A percentile compares a stretch with the other conserved stretches of the same genome.
Conservation (phyloP, 306 rosid genomes). For the Abrus precatorius region DNA sequence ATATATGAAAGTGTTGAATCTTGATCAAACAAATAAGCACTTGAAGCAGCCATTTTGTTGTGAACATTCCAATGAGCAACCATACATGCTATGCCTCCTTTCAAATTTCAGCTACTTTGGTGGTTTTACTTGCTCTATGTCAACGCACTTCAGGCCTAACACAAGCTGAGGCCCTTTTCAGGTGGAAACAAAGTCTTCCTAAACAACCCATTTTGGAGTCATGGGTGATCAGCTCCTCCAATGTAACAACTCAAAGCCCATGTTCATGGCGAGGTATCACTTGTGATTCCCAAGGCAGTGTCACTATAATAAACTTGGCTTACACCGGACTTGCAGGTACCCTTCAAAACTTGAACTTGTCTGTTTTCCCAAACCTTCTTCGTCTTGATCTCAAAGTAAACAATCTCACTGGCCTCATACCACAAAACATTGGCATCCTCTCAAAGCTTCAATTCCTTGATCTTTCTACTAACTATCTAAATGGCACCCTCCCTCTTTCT, state of each 20-base stretch:
- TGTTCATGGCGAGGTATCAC: conserved; percentile 68
- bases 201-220: conserved; percentile 53
- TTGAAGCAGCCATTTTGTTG: background rate
- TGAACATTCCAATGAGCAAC: conserved; percentile 27
- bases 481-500: conserved; percentile 65
- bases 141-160: conserved; percentile 22
- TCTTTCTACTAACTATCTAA: conserved; percentile 59
- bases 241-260: conserved; percentile 46
- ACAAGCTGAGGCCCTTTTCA: conserved; percentile 60
- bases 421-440: conserved; percentile 56
- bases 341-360: conserved; percentile 57
- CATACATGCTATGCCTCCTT: background rate
- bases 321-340: conserved; percentile 62
- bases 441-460: conserved; percentile 67
- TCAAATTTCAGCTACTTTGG: background rate
- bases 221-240: conserved; percentile 50
- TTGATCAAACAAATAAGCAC: background rate
- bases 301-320: conserved; percentile 54
- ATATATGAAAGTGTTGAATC: too few relatives aligned
- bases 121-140: conserved; percentile 34
- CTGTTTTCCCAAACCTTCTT: conserved; percentile 64
- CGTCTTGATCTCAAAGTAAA: conserved; percentile 66
- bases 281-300: conserved; percentile 54
- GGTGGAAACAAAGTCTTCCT: conserved; percentile 67
- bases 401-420: conserved; percentile 59